Base-by-base conservation (phyloP, 805 yeast species). In the Kodamaea laetipori region DNA sequence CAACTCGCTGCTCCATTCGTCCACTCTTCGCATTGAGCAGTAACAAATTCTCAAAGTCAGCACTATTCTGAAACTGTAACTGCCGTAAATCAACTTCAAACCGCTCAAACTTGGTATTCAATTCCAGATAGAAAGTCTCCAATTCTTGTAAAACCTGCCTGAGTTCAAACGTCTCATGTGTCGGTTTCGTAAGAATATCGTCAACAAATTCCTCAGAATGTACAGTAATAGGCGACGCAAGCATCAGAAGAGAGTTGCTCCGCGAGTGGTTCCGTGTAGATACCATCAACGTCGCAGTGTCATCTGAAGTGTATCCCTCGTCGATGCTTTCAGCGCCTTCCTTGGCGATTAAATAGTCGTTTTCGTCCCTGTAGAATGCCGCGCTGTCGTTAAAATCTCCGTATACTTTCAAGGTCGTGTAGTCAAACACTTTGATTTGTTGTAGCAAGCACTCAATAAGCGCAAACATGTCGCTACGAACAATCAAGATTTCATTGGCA, bases 241-340 rank as follows among this genome's bases (percentile, higher is more conserved):
- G 25, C 27, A 35, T n/a, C 33, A 13, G 17, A n/a, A 10, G 10
- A 4, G 34, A 30, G 19, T 30, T 30, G 34, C 19, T 30, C 11
- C 34, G 34, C 18, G 34, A 35, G 12, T 16, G 41, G 34, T 6
- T n/a, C 26, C 28, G 15, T 13, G 48, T 25, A 3, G 36, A 12
- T 12, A 48, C 59, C 58, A 57, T 55, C 19, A 56, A 45, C n/a
- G 61, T 50, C n/a, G 46, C 53, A 1, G 50, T 44, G 10, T 54
- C 58, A 34, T 55, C 60, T 23, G 39, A 45, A 10, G 56, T 60
- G 16, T 50, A 47, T 4, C 53, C 56, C 21, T 34, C 38, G 30
- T 34, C 43, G n/a, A 30, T 41, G 13, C 35, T 42, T 19, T 31
- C 33, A 11, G 28, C 27, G 24, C 12, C 26, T 27, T 37, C 34